Evolutionary conservation across 345 rosid genomes (phyloP), one percentile per base, ranked within the genome.

Genomic region (Lagerstroemia speciosa): DNA sequence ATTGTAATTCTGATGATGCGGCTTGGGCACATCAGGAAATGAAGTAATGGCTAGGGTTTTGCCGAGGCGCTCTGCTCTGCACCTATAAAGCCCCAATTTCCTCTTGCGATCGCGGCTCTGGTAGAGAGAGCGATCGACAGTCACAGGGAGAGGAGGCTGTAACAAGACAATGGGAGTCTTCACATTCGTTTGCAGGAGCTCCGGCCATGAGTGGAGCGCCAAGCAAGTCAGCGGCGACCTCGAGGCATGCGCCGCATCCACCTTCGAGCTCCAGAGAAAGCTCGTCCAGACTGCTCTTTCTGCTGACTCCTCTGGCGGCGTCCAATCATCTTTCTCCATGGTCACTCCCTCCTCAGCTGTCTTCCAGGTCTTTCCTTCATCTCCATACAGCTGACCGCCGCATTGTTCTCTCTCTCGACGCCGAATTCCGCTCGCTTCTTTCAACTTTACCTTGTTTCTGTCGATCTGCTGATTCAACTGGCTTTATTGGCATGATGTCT

Each of bases 201-300:
- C 73, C 73, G 73, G 73, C 58, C 67, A 20, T 45, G 73, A 70
- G 67, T 70, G 73, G 73, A 43, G 38, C 40, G 73, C 61, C 31
- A 92, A 89, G 88, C 96, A 90, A 77, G 34, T 81, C 66, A 78
- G 84, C 67, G 94, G 96, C 30, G 96, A 88, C 14, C 86, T 93
- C 8, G 96, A 90, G 77, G 87, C 80, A 3, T 83, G 82, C 0
- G 98, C 86, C n/a, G 63, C 85, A 24, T 82, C 84, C 61, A 72
- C 93, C 46, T 90, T 46, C 85, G 85, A 81, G 1, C 87, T 93
- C 64, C 84, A 81, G 76, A 80, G 98, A 66, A 86, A 90, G 76
- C 91, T 93, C 71, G 98, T 90, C 58, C 85, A 87, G 71, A 67
- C 87, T 11, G 91, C 87, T 71, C 74, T 74, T 78, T 68, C 90